Base-by-base conservation (phyloP, 2,329 filamentous ascomycete genomes). In the Proliferodiscus dingleyae region DNA sequence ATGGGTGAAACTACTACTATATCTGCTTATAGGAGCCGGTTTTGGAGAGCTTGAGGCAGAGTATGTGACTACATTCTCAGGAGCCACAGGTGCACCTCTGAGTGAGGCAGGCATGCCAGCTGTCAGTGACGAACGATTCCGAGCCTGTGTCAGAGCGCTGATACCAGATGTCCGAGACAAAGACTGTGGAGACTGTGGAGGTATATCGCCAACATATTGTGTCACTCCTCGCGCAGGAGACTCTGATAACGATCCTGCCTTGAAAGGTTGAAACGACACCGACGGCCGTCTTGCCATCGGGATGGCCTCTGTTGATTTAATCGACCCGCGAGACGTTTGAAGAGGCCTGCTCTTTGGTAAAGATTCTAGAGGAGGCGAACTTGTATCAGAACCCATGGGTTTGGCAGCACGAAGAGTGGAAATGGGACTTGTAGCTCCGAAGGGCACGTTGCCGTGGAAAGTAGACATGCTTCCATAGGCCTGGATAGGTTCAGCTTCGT, bases 1-100 rank as follows among this genome's bases (percentile, higher is more conserved):
- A 63, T 95, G 89, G 5, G 85, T 87, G 60, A 98, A 98, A 61
- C 90, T 95, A 66, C 91, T 97, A 65, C 89, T 95, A 63, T 94
- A 97, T 37, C 87, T 82, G 49, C 82, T 83, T n/a, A 87, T 81
- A 0, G 85, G 81, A 7, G 81, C 75, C 4, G 88, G 87, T 51
- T 85, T 86, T 2, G 91, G 89, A 6, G 89, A 95, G 45, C 85
- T 81, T 5, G 84, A 81, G 45, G 79, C 71, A 6, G 88, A 82
- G 28, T 80, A 80, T 8, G 85, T 75, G 47, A 81, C 72, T 0
- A 76, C 71, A 49, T 75, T 76, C 21, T 85, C 81, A 44, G 79
- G 75, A 11, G 77, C 70, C 5, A 80, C 68, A 4, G 85, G 81
- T 0, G 75, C 81, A 7, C 83, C 81, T 43, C 86, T 75, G 6